Conservation (phyloP, 2,329 filamentous ascomycete genomes). For the Leptographium galeiforme region DNA sequence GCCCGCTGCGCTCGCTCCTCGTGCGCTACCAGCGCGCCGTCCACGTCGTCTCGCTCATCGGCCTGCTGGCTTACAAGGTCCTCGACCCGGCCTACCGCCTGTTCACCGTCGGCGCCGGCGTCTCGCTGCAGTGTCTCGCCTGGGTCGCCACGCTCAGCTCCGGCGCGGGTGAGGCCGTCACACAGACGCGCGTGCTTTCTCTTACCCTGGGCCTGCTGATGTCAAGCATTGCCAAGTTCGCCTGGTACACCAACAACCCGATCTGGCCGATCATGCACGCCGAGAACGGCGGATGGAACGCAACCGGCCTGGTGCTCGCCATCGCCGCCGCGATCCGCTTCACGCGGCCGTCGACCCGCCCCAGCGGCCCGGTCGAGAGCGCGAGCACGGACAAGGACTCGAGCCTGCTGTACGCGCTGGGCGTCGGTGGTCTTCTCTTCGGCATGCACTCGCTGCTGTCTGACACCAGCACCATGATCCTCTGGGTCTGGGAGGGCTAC, state of each 20-base stretch:
- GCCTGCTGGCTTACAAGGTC: conserved; percentile 68
- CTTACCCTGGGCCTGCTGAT: conserved; percentile 72
- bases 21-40: conserved; percentile 55
- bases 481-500: conserved; percentile 96
- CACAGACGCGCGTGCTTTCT: conserved; percentile 71
- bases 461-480: conserved; percentile 96
- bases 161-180: conserved; percentile 59
- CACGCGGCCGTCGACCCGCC: conserved; percentile 49
- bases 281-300: conserved; percentile 86
- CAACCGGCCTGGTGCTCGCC: conserved; percentile 62
- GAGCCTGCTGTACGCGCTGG: conserved; percentile 50
- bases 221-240: conserved; percentile 83
- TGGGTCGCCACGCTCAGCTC: conserved; percentile 75
- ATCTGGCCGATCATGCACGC: conserved; percentile 92
- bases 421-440: conserved; percentile 76
- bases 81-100: conserved; percentile 61
- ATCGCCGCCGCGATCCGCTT: conserved; percentile 64
- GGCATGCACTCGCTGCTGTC: conserved; percentile 84
- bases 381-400: conserved; percentile 4
- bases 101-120: conserved; percentile 66
- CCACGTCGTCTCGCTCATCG: conserved; percentile 61
- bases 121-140: conserved; percentile 66
- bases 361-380: conserved; percentile 20
- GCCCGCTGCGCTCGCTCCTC: conserved; percentile 52
- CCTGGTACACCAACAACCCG: conserved; percentile 88